Base-by-base conservation (phyloP, 768 basidiomycete genomes). In the Ramaria sp. region DNA sequence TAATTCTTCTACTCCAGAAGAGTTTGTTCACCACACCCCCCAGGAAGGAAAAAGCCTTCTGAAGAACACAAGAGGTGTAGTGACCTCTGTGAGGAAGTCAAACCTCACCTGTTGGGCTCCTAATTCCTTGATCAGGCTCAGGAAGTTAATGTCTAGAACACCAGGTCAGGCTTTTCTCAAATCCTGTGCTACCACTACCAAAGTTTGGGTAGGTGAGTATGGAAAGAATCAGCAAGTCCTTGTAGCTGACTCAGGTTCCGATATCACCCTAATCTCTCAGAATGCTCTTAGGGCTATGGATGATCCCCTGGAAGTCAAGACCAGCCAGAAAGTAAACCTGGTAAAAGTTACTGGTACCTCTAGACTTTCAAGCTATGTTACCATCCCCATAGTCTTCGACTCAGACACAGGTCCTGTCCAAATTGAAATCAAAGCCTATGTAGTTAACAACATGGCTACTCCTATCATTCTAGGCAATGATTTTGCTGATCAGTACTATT, bases 261-360 rank as follows among this genome's bases (percentile, higher is more conserved):
- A 72, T 53, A 73, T 71, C 17, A 71, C 72, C 3, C 55, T 71
- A 2, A 72, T 72, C 2, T 71, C 71, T 7, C 45, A 61, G 15
- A n/a, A 45, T 7, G 31, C 39, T 19, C 51, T 61, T 15, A 33
- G 47, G 1, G n/a, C 39, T 6, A 27, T 67, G n/a, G 30, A 20
- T 4, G 22, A 50, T 1, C 11, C 43, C 10, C 66, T 66, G 0
- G 63, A 63, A 47, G 13, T 66, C 0, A 60, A 60, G 37, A 60
- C 27, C 0, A 70, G 72, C 1, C 68, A 69, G 41, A 56, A 61
- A 19, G 63, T 73, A 3, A 65, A 65, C 13, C 51, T 73, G 0
- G 58, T 69, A 9, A 70, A 72, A 61, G 66, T 72, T 1, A 72
- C 71, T 0, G 69, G 68, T 0, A 63, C 53, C 1, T 59, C 63